Evolutionary conservation across 208 protist genomes (phyloP), one percentile per base, ranked within the genome.

Genomic region (Balamuthia mandrillaris): DNA sequence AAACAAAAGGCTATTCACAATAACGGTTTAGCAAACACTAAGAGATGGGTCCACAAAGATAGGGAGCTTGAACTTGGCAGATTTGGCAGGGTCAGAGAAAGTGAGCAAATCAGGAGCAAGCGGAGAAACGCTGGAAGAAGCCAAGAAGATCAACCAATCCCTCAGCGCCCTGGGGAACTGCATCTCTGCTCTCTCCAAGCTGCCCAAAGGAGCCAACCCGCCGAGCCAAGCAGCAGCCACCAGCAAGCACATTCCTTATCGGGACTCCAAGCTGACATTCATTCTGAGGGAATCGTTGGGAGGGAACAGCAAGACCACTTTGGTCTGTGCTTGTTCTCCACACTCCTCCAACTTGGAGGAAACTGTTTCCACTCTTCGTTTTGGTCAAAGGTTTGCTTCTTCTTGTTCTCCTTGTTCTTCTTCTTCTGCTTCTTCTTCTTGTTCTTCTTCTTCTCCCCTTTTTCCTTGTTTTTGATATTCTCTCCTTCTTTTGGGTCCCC

Each of bases 21-120:
- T 82, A 4, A 82, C 75, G 4, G 24, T 82, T 45, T 52, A 21
- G 3, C 75, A 82, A 65, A 82, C 58, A 35, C 65, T 82, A 24
- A 18, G 37, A 24, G 75, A 82, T 35, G 51, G 51, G 5, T 66
- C 54, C n/a, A 29, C 95, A 72, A 94, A 95, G 75, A 94, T 95
- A 86, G 96, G 96, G 63, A 97, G 97, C 63, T 79, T 94, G n/a
- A 88, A 37, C 24, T 81, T 94, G 21, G 91, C 92, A 7, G 92
- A 94, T 49, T 82, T 94, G 51, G 92, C 92, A 6, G 92, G 92
- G 14, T 56, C 49, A 27, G 49, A 56, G 49, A 65, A 29, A 31
- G 1, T 74, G 21, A 6, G 9, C 56, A 21, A 58, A 6, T 49
- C 29, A 79, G 49, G 5, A 24, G 31, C 61, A 47, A 16, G 27